Percentiles rank a stretch among this genome's conserved stretches.
Conservation (phyloP, 2,329 filamentous ascomycete genomes). For the Cercospora sesami region DNA sequence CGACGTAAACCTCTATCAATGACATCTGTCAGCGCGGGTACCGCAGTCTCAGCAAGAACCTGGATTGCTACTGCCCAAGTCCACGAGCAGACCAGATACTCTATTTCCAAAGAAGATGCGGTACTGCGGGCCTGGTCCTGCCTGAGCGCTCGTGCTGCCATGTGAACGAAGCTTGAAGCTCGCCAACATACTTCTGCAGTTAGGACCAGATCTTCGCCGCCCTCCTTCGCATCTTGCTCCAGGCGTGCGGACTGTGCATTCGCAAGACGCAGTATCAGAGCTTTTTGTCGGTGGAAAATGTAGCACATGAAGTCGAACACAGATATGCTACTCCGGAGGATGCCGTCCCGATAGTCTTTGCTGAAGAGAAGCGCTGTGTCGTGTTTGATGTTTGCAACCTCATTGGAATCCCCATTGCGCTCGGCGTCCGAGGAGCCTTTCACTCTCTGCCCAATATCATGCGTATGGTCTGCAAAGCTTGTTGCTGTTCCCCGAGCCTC, state of each 20-base stretch:
- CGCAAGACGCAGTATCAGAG: conserved; percentile 77
- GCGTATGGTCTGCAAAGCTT: conserved; percentile 69
- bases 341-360: conserved; percentile 87
- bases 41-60: conserved; percentile 68
- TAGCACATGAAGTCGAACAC: conserved; percentile 95
- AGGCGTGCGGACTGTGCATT: conserved; percentile 56
- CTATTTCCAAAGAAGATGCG: conserved; percentile 52
- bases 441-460: conserved; percentile 58
- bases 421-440: conserved; percentile 12
- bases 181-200: conserved; percentile 85
- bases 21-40: conserved; percentile 31
- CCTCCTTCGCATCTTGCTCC: conserved; percentile 41
- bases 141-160: conserved; percentile 75
- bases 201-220: conserved; percentile 68
- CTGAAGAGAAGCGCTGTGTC: conserved; percentile 37
- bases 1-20: conserved; percentile 18
- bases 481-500: conserved; percentile 68
- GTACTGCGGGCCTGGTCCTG: conserved; percentile 60
- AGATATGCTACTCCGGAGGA: conserved; percentile 91
- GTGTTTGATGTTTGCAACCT: conserved; percentile 20
- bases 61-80: conserved; percentile 75
- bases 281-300: conserved; percentile 85
- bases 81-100: conserved; percentile 76
- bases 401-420: conserved; percentile 26
- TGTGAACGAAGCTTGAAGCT: conserved; percentile 79